Base-by-base conservation (phyloP, 2,329 filamentous ascomycete species). In the Scortechinia acanthostroma region DNA sequence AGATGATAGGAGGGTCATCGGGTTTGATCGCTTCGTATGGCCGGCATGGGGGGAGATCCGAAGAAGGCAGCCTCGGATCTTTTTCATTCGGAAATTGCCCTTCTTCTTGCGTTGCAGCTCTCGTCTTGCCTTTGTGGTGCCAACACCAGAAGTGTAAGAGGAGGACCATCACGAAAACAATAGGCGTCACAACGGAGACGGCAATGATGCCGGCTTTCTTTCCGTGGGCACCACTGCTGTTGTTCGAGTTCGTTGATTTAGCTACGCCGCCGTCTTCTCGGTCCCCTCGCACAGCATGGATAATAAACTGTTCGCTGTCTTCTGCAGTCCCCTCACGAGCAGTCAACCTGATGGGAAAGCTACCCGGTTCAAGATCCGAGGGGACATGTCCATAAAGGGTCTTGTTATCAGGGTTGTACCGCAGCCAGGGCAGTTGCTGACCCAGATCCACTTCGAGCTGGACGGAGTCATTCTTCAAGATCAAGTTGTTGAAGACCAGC, bases 121-220 rank as follows among this genome's bases (percentile, higher is more conserved):
- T 47, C 46, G n/a, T n/a, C n/a, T 47, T 52, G 46, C 58, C 57
- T 43, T 57, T 54, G 37, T 55, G 59, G 43, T 58, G 59, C 55
- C 58, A 60, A 48, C 59, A 58, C 45, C 55, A 62, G 45, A 64
- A 58, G 5, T 64, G 48, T 23, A 60, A 52, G 4, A 58, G 44
- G 22, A 52, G 30, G 33, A 54, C 58, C 19, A 55, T 47, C 10
- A 61, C 45, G 13, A 59, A 52, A 6, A 55, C 60, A 4, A 60
- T 42, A 2, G 62, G 62, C n/a, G 63, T 52, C 17, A 64, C 53
- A 2, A 65, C 54, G 3, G 60, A 57, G 37, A 62, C 57, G 2
- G 56, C 60, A 33, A 64, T 63, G n/a, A 64, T 58, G 3, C 58
- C 58, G 33, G 59, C 60, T 50, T 62, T 64, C 44, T 53, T 58